Evolutionary conservation across 768 basidiomycete genomes (phyloP).

Genomic region (Serendipita sp.): DNA sequence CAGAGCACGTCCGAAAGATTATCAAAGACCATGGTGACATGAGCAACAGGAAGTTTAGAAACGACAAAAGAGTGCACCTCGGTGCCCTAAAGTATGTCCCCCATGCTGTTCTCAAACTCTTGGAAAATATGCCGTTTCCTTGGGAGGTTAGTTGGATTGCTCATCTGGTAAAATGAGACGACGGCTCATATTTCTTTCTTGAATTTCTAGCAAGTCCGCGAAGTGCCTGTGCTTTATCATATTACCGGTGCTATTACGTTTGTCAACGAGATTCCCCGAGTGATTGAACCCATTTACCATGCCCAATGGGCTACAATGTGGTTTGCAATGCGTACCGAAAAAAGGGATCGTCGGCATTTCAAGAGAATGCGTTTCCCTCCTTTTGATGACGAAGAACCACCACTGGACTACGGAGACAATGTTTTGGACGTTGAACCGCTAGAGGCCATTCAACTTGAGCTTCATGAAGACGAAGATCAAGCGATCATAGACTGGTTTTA

Average conservation of each 20-base stretch:
- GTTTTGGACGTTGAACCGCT: constrained; percentile 94
- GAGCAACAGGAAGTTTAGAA: constrained; percentile 98
- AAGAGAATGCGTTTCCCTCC: constrained; percentile 99
- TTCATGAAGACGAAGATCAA: constrained; percentile 81
- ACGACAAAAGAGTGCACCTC: constrained; percentile 98
- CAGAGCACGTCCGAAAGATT: constrained; percentile 97
- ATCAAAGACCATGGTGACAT: constrained; percentile 99
- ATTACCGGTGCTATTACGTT: constrained; percentile 99
- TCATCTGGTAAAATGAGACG: background rate
- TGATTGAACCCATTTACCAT: constrained; percentile 96
- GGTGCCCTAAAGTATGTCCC: constrained; percentile 98
- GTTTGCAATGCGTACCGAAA: constrained; percentile 97
- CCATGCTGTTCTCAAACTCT: constrained; percentile 96
- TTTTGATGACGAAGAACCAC: constrained; percentile 98
- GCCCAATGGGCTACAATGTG: constrained; percentile 99
- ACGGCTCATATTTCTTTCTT: constrained; percentile 3
- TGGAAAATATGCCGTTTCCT: constrained; percentile 95
- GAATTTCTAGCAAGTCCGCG: constrained; percentile 65
- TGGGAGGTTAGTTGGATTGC: constrained; percentile 43
- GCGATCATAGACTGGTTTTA: constrained; percentile 98
- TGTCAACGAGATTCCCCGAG: constrained; percentile 92
- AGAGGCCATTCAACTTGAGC: constrained; percentile 92
- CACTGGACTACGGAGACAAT: constrained; percentile 98
- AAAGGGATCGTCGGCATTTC: constrained; percentile 95
- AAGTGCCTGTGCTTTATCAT: constrained; percentile 96